Percentiles rank a stretch among this genome's conserved stretches.
Conservation (phyloP, 2,329 filamentous ascomycete species). For the Paraphoma chrysanthemicola region DNA sequence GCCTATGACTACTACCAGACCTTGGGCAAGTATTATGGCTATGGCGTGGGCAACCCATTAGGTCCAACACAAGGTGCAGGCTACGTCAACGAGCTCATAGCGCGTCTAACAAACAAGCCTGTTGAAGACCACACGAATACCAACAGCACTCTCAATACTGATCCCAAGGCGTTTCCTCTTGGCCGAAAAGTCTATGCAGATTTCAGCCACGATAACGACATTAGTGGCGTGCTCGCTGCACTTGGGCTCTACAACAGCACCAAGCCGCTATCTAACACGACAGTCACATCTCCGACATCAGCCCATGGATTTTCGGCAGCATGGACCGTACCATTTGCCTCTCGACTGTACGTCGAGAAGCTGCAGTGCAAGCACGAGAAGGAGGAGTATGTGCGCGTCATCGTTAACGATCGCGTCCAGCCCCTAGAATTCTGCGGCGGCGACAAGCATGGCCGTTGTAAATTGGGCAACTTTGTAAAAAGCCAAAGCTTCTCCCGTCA, state of each 20-base stretch:
- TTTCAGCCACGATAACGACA: conserved; percentile 91
- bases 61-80: conserved; percentile 87
- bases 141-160: conserved; percentile 77
- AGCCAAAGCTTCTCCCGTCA: conserved; percentile 75
- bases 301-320: conserved; percentile 75
- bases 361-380: conserved; percentile 68
- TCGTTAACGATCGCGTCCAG: conserved; percentile 85
- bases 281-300: conserved; percentile 57
- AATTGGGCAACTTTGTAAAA: conserved; percentile 72
- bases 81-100: conserved; percentile 85
- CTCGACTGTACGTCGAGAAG: conserved; percentile 86
- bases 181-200: conserved; percentile 76
- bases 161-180: conserved; percentile 75
- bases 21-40: conserved; percentile 85
- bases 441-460: conserved; percentile 75
- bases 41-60: conserved; percentile 76
- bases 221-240: conserved; percentile 77
- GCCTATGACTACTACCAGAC: conserved; percentile 82
- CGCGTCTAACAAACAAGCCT: conserved; percentile 72
- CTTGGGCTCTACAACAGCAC: conserved; percentile 79
- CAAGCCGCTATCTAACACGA: conserved; percentile 53
- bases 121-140: conserved; percentile 77
- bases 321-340: conserved; percentile 84
- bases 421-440: conserved; percentile 73
- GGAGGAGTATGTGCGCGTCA: conserved; percentile 77